phyloP scores from a whole-genome alignment of 2,329 filamentous ascomycete genomes.

The Chaetomium olivaceum region DNA sequence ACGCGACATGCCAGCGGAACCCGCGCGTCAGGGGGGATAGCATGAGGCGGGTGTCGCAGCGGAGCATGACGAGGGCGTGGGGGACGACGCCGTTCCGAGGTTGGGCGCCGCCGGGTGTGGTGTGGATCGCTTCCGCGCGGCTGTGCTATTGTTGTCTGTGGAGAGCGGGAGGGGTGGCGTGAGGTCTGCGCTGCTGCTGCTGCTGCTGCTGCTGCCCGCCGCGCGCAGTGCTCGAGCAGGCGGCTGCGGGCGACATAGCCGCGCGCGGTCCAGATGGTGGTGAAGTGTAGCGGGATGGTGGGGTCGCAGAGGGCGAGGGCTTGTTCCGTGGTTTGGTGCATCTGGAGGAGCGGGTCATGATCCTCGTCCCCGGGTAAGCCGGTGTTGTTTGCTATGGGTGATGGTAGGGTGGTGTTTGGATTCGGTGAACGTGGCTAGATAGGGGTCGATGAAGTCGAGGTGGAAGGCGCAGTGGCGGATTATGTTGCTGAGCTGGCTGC shows the following conservation, averaged over 20 bases:
- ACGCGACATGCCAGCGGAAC: slow-evolving; percentile 42
- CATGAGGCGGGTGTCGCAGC: slow-evolving; percentile 41
- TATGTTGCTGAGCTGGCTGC: slow-evolving; percentile 44
- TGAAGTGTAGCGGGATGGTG: slow-evolving; percentile 44
- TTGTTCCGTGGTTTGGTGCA: slow-evolving; percentile 46
- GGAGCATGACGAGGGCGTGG: slow-evolving; percentile 40
- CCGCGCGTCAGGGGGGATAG: slow-evolving; percentile 37
- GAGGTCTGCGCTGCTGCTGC: slow-evolving; percentile 26
- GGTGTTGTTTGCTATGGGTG: no score
- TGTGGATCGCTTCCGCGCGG: no score
- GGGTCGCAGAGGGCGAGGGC: slow-evolving; percentile 47
- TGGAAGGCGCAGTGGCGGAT: slow-evolving; percentile 40
- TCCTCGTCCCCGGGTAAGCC: slow-evolving; percentile 21
- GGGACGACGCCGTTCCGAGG: slow-evolving; percentile 30
- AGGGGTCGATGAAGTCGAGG: slow-evolving; percentile 41
- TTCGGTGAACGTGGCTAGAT: slow-evolving; percentile 35
- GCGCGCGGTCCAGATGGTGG: slow-evolving; percentile 44
- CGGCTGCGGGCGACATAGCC: slow-evolving; percentile 49
- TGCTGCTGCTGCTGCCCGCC: slow-evolving; percentile 6
- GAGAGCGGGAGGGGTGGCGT: slow-evolving; percentile 30
- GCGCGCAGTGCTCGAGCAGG: slow-evolving; percentile 51
- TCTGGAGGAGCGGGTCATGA: slow-evolving; percentile 31
- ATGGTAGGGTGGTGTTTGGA: slow-evolving; percentile 22
- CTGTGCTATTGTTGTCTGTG: no score
- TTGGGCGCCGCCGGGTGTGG: no score